Conservation (phyloP, 345 rosid genomes). For the Clausena lansium region DNA sequence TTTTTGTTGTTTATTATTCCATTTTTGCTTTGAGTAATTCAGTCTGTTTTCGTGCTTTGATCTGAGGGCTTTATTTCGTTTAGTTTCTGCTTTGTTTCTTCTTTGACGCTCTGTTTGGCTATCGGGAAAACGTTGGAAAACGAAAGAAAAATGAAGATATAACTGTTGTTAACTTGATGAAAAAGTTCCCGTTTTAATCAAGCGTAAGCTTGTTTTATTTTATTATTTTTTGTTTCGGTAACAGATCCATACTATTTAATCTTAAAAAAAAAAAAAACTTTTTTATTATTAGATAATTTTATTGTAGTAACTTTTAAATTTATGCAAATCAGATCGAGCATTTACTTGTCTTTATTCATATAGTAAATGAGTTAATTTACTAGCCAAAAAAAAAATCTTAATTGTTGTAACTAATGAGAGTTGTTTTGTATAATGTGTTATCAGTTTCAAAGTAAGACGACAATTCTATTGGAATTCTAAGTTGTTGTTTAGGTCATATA, state of each 20-base stretch:
- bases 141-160: neutral
- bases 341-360: neutral
- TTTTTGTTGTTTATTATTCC: neutral
- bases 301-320: neutral
- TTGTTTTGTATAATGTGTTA: neutral
- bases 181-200: conserved; percentile 11
- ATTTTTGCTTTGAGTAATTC: neutral
- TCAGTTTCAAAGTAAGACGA: neutral
- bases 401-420: neutral
- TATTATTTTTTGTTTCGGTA: neutral
- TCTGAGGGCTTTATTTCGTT: neutral
- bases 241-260: neutral
- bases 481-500: conserved; percentile 11
- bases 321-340: conserved; percentile 7
- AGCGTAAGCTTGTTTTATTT: neutral
- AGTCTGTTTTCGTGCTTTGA: conserved; percentile 3
- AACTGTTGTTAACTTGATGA: conserved; percentile 3
- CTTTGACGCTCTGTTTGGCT: conserved; percentile 17
- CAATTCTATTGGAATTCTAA: conserved; percentile 16
- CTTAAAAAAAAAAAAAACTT: neutral
- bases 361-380: neutral
- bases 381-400: neutral
- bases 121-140: conserved; percentile 18
- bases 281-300: neutral
- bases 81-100: neutral